Base-by-base conservation (phyloP, 371 early-diverging fungal species). In the Rhizopus stolonifer region DNA sequence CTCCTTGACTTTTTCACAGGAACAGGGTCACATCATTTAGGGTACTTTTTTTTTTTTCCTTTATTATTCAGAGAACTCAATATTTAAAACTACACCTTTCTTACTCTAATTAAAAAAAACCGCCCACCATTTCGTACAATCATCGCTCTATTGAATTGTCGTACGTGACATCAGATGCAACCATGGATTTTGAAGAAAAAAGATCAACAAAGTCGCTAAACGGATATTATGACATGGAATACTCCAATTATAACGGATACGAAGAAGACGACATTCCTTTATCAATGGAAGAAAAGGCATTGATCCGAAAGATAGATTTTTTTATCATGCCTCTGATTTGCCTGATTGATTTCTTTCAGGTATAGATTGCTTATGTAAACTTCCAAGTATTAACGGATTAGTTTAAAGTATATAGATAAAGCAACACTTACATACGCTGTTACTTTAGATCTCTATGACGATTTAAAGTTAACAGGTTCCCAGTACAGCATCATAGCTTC, bases 331-430 rank as follows among this genome's bases (percentile, higher is more conserved):
- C 74, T 21, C 49, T 70, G n/a, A 51, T 74, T 18, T 74, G 74
- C 52, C 25, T 52, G 17, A 57, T 70, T 22, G 64, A 64, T 34
- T 74, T 74, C 40, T 45, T 74, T 22, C 73, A 72, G 70, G 73
- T 69, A 66, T 25, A 48, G 15, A 13, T 15, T 25, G 1, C 0
- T 26, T 15, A 13, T 2, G 8, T 9, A 7, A 42, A 19, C 1
- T 1, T 6, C 7, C 8, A 22, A 22, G 11, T 42, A 14, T 10
- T 42, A 23, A 14, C 7, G 13, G 0, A 34, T 51, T 14, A 32
- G 34, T 46, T 50, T 43, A 11, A 45, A 74, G 69, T 74, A 70
- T 58, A 33, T 74, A 23, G 74, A 74, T 57, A 74, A 74, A 62
- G 64, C 74, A 29, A 63, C 69, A 3, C 65, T 74, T 53, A 68